phyloP scores from a whole-genome alignment of 257 asterid species.

The Apocynum venetum region DNA sequence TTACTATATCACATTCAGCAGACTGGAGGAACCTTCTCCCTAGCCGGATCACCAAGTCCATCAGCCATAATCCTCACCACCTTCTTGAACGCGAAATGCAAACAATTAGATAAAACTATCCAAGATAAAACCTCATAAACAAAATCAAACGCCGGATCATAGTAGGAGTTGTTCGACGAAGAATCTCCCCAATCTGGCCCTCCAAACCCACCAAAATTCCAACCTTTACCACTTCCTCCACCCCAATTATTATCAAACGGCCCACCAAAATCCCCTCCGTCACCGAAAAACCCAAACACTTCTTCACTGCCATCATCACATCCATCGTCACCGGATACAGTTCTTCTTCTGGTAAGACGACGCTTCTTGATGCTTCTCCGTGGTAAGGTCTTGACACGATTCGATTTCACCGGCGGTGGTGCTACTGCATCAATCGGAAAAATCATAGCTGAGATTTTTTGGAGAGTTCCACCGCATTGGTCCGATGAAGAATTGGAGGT shows the following conservation, averaged over 20 bases:
- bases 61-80: constrained; percentile 52
- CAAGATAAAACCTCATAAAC: constrained; percentile 77
- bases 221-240: constrained; percentile 45
- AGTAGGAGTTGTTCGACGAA: constrained; percentile 36
- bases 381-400: constrained; percentile 41
- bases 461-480: constrained; percentile 17
- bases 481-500: constrained; percentile 42
- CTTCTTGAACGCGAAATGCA: constrained; percentile 73
- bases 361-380: constrained; percentile 38
- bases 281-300: constrained; percentile 26
- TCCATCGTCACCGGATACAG: constrained; percentile 25
- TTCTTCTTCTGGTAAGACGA: constrained; percentile 53
- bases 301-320: constrained; percentile 31
- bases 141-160: constrained; percentile 91
- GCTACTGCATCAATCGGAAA: constrained; percentile 27
- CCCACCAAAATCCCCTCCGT: constrained; percentile 48
- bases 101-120: constrained; percentile 81
- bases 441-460: constrained; percentile 38
- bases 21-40: constrained; percentile 56
- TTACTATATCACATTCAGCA: constrained; percentile 35
- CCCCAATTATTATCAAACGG: constrained; percentile 43
- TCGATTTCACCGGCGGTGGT: constrained; percentile 35
- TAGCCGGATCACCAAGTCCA: constrained; percentile 44
- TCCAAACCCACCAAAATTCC: constrained; percentile 70
- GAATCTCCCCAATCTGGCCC: constrained; percentile 63